Percentiles rank a stretch among this genome's conserved stretches.
Conservation (phyloP, 2,329 filamentous ascomycete genomes). For the Sporothrix luriei region DNA sequence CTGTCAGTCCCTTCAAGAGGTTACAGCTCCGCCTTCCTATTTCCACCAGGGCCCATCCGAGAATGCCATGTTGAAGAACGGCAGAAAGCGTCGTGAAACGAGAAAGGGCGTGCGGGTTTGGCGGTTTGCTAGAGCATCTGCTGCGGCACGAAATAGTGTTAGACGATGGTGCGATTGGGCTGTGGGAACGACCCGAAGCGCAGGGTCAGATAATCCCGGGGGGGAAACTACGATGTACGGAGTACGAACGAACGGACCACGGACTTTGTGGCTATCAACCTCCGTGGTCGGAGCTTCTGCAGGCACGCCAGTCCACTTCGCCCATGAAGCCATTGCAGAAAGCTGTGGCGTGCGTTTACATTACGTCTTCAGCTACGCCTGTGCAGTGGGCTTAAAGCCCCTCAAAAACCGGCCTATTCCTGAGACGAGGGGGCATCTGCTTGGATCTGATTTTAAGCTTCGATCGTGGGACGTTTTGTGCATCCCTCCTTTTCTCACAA, state of each 20-base stretch:
- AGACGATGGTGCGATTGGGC: conserved; percentile 12
- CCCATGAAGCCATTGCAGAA: conserved; percentile 23
- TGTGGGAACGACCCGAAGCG: not conserved
- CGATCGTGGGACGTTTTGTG: not conserved
- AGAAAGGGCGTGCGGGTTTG: not conserved
- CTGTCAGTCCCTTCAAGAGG: too few relatives aligned
- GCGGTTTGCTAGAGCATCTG: not conserved
- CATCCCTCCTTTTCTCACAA: not conserved
- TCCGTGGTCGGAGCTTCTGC: conserved; percentile 10
- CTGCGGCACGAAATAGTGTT: conserved; percentile 17
- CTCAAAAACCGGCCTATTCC: conserved; percentile 16
- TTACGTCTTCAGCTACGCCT: not conserved
- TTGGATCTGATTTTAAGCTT: not conserved
- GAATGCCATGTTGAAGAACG: not conserved
- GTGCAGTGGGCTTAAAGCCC: not conserved
- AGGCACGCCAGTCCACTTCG: not conserved
- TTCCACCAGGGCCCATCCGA: not conserved
- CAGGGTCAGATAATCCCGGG: not conserved
- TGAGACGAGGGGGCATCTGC: not conserved
- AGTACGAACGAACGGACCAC: not conserved
- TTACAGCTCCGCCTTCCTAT: not conserved
- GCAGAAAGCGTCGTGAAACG: too few relatives aligned
- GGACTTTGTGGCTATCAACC: not conserved
- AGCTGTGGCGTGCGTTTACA: conserved; percentile 14
- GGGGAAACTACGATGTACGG: not conserved